These are phyloP conservation scores for Hygrophila difformis DNA, from an alignment of 257 asterid species.

Conservation along the genomic window DNA sequence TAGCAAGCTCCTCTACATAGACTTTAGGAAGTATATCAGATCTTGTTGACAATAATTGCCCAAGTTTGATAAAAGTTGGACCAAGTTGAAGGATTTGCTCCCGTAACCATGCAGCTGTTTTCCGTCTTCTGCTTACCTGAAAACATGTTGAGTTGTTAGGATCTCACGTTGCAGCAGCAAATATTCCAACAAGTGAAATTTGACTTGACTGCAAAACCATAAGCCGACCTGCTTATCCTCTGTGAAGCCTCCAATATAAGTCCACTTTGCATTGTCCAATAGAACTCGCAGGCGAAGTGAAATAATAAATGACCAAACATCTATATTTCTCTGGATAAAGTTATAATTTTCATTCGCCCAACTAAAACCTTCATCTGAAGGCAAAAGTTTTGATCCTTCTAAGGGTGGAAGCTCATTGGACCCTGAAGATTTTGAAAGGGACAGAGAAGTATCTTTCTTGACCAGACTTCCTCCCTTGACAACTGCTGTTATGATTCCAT, in stretches of 20 bases:
- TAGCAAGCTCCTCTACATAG: constrained; percentile 90
- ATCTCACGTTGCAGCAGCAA: constrained; percentile 2
- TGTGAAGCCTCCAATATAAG: constrained; percentile 65
- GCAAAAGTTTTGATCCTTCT: constrained; percentile 62
- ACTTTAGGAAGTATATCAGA: constrained; percentile 91
- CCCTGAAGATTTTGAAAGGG: constrained; percentile 18
- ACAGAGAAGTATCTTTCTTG: constrained; percentile 32
- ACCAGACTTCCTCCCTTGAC: constrained; percentile 44
- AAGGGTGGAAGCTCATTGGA: constrained; percentile 50
- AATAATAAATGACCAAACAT: constrained; percentile 94
- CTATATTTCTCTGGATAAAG: constrained; percentile 67
- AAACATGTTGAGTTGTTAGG: not conserved
- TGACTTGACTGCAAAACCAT: constrained; percentile 8
- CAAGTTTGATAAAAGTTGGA: constrained; percentile 92
- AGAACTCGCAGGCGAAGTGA: constrained; percentile 70
- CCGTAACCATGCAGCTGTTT: constrained; percentile 87
- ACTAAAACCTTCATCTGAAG: constrained; percentile 89
- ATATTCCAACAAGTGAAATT: not conserved
- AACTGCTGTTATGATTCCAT: constrained; percentile 26
- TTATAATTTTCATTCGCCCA: constrained; percentile 95
- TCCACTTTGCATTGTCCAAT: constrained; percentile 78
- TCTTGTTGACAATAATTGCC: constrained; percentile 87
- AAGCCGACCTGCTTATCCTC: constrained; percentile 75
- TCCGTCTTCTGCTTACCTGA: constrained; percentile 56
- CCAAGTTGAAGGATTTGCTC: constrained; percentile 87